Conservation (phyloP, 305 asterid genomes). For the Withania somnifera region DNA sequence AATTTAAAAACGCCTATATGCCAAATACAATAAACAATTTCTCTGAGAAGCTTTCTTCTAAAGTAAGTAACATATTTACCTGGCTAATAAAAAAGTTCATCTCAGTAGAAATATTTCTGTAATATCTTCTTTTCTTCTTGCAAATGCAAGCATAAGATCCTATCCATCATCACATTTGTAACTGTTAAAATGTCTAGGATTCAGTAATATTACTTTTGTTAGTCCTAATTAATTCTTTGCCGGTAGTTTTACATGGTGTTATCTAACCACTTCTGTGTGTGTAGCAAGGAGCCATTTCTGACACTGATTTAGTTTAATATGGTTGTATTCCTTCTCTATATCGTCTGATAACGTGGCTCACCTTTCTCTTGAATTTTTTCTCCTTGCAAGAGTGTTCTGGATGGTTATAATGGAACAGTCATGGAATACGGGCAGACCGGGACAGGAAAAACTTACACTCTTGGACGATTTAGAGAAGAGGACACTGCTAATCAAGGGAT, state of each 20-base stretch:
- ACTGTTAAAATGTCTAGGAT: not conserved
- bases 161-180: not conserved
- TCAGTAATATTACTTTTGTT: not conserved
- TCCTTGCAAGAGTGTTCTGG: slow-evolving; percentile 77
- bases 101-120: not conserved
- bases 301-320: not conserved
- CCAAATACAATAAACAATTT: not conserved
- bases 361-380: not conserved
- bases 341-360: not conserved
- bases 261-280: not conserved
- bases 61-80: not conserved
- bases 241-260: not conserved
- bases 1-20: not conserved
- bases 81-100: not conserved
- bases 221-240: not conserved
- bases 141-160: not conserved
- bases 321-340: not conserved
- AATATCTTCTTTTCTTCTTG: not conserved
- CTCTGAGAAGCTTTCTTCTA: not conserved
- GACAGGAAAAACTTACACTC: slow-evolving; percentile 88
- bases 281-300: not conserved
- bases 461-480: slow-evolving; percentile 79
- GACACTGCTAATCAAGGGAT: slow-evolving; percentile 82
- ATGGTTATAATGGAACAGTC: slow-evolving; percentile 91
- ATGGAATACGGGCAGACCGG: slow-evolving; percentile 99